Base-by-base conservation (phyloP, 805 yeast species). In the Kurtzmaniella cleridarum region DNA sequence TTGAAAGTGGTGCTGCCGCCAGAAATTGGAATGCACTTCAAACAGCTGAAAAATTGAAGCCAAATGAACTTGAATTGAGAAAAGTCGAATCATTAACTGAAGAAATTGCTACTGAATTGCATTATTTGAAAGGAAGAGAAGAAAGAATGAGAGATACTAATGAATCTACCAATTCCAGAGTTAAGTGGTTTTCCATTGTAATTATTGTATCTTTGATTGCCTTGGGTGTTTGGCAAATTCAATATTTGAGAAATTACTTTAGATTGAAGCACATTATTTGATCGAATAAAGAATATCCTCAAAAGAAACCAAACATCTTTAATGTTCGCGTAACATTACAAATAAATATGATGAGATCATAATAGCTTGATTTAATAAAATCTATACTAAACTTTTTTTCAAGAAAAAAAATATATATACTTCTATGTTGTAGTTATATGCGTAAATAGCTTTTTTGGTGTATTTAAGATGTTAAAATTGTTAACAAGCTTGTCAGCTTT, bases 11-110 rank as follows among this genome's bases (percentile, higher is more conserved):
- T 32, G 86, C 97, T 37, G 86, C 89, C 53, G 98, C 98, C 31
- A 83, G 98, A 64, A 98, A 93, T 67, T 93, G 98, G 97, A 88
- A 89, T 58, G 87, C 89, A 17, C 71, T 90, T 46, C 96, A 90
- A 69, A 90, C 95, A 34, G 77, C 84, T 33, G 98, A 93, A 63
- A 87, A 88, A 60, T 79, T 93, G 61, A 86, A 84, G 65, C 98
- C 98, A 3, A 78, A 84, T 36, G 98, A 93, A 65, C 81, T 90
- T 41, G 95, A 87, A 53, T 73, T 93, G 60, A 83, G 93, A 63
- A 81, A 84, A 59, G 74, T 91, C 41, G 91, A 88, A 62, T 96
- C 85, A 58, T 64, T 87, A 64, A 78, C 95, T 35, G 84, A 78
- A 49, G 98, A 93, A 69, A 76, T 93, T 53, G 74, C 73, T 42